These are phyloP conservation scores for Kandelia obovata DNA, from an alignment of 345 rosid genomes.

Conservation along the genomic window DNA sequence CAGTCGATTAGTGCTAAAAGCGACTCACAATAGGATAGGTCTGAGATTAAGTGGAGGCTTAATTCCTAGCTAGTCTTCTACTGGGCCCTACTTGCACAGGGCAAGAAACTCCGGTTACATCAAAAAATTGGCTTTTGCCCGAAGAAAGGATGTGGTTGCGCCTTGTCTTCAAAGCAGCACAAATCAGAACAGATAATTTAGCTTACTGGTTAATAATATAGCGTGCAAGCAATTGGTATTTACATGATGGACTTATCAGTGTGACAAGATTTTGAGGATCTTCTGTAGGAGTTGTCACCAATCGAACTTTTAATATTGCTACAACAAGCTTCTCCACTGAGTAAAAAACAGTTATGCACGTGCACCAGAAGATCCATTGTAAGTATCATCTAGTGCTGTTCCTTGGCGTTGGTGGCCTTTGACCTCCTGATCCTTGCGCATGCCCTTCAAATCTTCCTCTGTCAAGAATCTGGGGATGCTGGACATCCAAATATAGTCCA, in stretches of 20 bases:
- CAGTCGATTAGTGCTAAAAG: not conserved
- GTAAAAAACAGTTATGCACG: not conserved
- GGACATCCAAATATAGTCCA: conserved; percentile 12
- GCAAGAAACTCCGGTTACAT: conserved; percentile 10
- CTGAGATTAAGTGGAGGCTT: conserved; percentile 1
- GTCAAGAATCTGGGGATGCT: conserved; percentile 22
- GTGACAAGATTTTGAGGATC: conserved; percentile 6
- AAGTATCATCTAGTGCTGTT: conserved; percentile 37
- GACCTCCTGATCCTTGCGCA: conserved; percentile 27
- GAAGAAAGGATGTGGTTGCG: not conserved
- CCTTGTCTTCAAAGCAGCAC: conserved; percentile 10
- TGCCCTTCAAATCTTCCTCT: conserved; percentile 43
- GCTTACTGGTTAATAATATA: conserved; percentile 2
- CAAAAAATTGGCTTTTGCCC: conserved; percentile 8
- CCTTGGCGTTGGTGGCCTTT: conserved; percentile 24
- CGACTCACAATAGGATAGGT: not conserved
- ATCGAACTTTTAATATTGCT: not conserved
- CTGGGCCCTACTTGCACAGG: too few species aligned
- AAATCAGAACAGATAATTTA: conserved; percentile 5
- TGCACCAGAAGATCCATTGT: not conserved
- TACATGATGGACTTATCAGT: conserved; percentile 14
- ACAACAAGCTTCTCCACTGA: conserved; percentile 11
- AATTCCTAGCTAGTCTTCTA: not conserved
- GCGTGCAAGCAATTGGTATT: conserved; percentile 24
- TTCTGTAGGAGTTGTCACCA: conserved; percentile 9